Base-by-base conservation (phyloP, 1,284 basidiomycete genomes). In the Leucoagaricus sp. region DNA sequence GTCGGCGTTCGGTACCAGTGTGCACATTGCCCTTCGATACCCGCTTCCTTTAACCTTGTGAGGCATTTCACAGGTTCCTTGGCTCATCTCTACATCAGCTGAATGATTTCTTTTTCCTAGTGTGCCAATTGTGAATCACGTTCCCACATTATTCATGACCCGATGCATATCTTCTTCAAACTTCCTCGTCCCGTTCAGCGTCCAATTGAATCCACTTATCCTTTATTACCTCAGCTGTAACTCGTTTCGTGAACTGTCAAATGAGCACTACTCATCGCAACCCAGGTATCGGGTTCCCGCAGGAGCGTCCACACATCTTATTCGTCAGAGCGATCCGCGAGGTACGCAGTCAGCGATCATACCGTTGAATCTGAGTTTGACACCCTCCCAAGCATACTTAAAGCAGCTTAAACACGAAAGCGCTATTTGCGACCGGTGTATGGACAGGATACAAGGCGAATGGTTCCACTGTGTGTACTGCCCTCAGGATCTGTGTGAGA, bases 381-480 rank as follows among this genome's bases (percentile, higher is more conserved):
- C 31, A 10, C 12, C 4, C 55, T 13, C 46, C 25, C 6, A 58
- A 92, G 91, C 79, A 31, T 94, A 94, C 69, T 77, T 95, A 13
- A 74, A 75, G 29, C 72, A 79, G 51, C 76, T 96, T 3, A 68
- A 81, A 47, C 93, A 96, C 69, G 67, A 74, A 4, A 78, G 80
- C 41, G 86, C 89, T 13, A 70, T 90, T 9, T 93, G 91, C 62
- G 91, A 93, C 69, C 79, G 84, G 48, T 92, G 91, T 67, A 84
- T 92, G 79, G 78, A 75, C 23, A 76, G 73, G 34, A 94, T 96
- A 58, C 72, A 78, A 23, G 94, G 94, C 7, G 83, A 84, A 61
- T 96, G 94, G 94, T 89, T 89, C 71, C 83, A 90, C 61, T 96
- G 94, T 67, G 92, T 85, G 2, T 93, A 93, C 67, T 96, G 94